A percentile compares a stretch with the other conserved stretches of the same genome.
Evolutionary conservation across 495 filamentous ascomycete species (phyloP).

Genomic region (Trichoderma reesei): DNA sequence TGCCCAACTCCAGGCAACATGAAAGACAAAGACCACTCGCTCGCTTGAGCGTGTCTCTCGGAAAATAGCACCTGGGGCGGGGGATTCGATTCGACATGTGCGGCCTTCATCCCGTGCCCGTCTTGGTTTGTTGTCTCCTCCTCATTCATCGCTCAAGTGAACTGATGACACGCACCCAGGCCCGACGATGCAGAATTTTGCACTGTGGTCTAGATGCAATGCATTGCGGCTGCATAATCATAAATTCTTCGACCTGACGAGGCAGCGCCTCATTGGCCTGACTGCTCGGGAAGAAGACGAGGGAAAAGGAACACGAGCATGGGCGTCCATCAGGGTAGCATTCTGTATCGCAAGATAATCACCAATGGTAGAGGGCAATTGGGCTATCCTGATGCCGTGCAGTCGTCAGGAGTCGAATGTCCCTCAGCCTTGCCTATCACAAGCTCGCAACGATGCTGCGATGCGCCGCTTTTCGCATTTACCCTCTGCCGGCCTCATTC

Average conservation of each 20-base stretch:
- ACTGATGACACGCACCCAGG: background rate
- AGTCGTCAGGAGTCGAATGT: background rate
- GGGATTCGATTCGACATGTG: background rate
- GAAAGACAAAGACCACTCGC: background rate
- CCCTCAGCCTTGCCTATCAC: constrained; percentile 8
- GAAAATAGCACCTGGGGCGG: background rate
- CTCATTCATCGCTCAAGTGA: background rate
- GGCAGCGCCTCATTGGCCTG: background rate
- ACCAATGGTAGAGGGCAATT: background rate
- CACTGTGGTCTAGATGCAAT: background rate
- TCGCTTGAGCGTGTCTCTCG: constrained; percentile 1
- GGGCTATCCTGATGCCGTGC: background rate
- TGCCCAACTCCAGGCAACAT: background rate
- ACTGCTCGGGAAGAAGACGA: background rate
- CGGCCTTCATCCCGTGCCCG: background rate
- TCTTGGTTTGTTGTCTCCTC: background rate
- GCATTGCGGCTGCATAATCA: constrained; percentile 2
- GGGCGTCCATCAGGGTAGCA: background rate
- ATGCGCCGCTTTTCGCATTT: background rate
- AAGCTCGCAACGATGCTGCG: background rate
- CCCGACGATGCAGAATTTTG: constrained; percentile 1
- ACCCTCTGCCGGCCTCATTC: constrained; percentile 2
- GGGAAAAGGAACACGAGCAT: background rate
- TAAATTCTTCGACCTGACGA: background rate
- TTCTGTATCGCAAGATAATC: constrained; percentile 3